Evolutionary conservation across 2,329 filamentous ascomycete genomes (phyloP).

Genomic region (Pyrenophora seminiperda): DNA sequence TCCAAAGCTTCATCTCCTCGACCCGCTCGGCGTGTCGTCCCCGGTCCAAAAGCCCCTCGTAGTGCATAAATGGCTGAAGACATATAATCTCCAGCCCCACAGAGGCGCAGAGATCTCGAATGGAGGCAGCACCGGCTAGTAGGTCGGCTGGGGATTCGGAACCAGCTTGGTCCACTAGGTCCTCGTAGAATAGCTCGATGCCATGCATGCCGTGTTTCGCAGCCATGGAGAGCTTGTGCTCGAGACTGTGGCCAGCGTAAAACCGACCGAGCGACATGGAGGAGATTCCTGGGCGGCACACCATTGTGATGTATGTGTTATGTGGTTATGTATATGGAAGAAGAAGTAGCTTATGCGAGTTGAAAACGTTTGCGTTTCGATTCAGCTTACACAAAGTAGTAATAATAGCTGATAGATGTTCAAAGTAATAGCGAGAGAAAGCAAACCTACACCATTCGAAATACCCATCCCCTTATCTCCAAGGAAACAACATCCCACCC

Average conservation of each 20-base stretch:
- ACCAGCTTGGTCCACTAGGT: slow-evolving; percentile 66
- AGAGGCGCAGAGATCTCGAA: slow-evolving; percentile 62
- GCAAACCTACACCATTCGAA: too few relatives aligned
- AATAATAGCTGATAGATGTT: too few relatives aligned
- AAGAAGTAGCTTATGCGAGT: background rate
- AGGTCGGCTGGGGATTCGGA: slow-evolving; percentile 54
- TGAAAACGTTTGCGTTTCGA: background rate
- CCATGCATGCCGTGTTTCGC: slow-evolving; percentile 67
- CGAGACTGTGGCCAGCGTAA: slow-evolving; percentile 68
- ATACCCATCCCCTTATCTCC: too few relatives aligned
- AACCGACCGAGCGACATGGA: slow-evolving; percentile 78
- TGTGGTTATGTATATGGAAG: background rate
- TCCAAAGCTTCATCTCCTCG: slow-evolving; percentile 71
- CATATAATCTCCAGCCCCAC: slow-evolving; percentile 65
- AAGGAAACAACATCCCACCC: too few relatives aligned
- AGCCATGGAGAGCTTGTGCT: slow-evolving; percentile 71
- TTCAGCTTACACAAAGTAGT: too few relatives aligned
- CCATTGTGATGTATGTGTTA: slow-evolving; percentile 41
- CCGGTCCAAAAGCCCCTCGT: slow-evolving; percentile 73
- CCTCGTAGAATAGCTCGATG: slow-evolving; percentile 79
- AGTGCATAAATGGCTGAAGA: slow-evolving; percentile 78
- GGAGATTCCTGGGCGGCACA: slow-evolving; percentile 69
- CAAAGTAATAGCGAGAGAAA: too few relatives aligned
- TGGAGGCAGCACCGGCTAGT: slow-evolving; percentile 62
- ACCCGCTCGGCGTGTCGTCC: slow-evolving; percentile 62